Evolutionary conservation across 345 rosid species (phyloP), one percentile per base, ranked within the genome.

Genomic region (Ceriops tagal): DNA sequence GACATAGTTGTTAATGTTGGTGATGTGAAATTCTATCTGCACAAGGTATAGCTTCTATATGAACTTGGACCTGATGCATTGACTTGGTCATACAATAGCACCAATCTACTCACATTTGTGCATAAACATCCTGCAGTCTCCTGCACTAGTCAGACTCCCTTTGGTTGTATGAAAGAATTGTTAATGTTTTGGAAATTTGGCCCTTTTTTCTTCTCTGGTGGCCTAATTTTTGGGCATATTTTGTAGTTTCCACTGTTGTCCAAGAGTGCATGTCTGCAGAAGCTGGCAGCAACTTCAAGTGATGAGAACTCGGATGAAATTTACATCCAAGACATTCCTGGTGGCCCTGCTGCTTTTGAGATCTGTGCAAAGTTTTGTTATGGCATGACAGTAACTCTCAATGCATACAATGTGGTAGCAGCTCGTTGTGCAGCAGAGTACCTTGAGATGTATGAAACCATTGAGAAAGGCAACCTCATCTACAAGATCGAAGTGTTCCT

Each of bases 361-460:
- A 78, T 87, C 64, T 91, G 98, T 67, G 91, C 89, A 2, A 93
- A 93, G 67, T 93, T 93, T 78, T 93, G 97, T 77, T 93, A 93
- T 53, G 97, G 97, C 18, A 91, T 93, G 89, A 83, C 82, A 1
- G 97, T 93, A 64, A 91, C 97, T 8, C 92, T 93, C 73, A 91
- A 89, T 24, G 90, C 97, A 2, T 91, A 89, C 83, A 89, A 91
- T 73, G 93, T 89, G 13, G 92, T 89, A 19, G 89, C 91, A 6
- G 89, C 88, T 59, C 85, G 92, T 27, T 93, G 98, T 72, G 97
- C 92, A 5, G 96, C 96, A 0, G 88, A 82, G 77, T 84, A 73
- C 73, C 79, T 84, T 46, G 88, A 78, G 70, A 82, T 84, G 88
- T 77, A 73, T 61, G 88, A 84, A 67, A 82, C 82, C 22, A 74